Conservation (phyloP, 116 monocot species). For the Zostera marina region DNA sequence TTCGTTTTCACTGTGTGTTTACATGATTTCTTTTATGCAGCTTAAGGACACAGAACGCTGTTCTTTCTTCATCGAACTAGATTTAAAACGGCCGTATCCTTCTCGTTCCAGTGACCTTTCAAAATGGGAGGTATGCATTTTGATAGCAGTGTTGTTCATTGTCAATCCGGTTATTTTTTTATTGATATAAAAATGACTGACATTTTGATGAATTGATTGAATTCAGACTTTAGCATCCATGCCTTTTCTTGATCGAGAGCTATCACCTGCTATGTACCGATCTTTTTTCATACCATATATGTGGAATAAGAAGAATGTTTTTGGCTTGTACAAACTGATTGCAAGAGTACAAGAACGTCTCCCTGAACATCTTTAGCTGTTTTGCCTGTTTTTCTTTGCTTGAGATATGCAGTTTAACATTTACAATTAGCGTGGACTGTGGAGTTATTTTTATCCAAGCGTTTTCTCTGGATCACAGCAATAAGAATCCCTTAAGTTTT, state of each 20-base stretch:
- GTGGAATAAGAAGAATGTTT: slow-evolving; percentile 70
- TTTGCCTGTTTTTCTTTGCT: not conserved
- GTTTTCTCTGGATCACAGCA: no score
- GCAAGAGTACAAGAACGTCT: slow-evolving; percentile 22
- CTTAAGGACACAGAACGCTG: slow-evolving; percentile 44
- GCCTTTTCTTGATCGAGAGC: slow-evolving; percentile 72
- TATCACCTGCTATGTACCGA: slow-evolving; percentile 64
- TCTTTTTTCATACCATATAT: slow-evolving; percentile 87
- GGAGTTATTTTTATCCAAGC: no score
- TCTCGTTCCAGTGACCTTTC: slow-evolving; percentile 65
- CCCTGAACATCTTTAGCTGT: not conserved
- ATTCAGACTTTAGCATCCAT: slow-evolving; percentile 72
- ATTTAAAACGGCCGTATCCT: slow-evolving; percentile 64
- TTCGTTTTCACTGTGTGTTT: not conserved
- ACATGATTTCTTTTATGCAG: slow-evolving; percentile 21
- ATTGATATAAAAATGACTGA: not conserved
- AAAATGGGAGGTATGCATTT: slow-evolving; percentile 72
- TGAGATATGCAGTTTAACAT: no score
- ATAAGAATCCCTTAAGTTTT: no score
- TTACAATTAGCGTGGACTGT: no score
- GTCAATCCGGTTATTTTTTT: not conserved
- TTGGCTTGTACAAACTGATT: slow-evolving; percentile 82
- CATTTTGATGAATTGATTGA: slow-evolving; percentile 11
- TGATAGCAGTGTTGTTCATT: not conserved
- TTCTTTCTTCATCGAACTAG: slow-evolving; percentile 71